These are phyloP conservation scores for Centella asiatica DNA, from an alignment of 129 eudicot genomes.

Conservation along the genomic window DNA sequence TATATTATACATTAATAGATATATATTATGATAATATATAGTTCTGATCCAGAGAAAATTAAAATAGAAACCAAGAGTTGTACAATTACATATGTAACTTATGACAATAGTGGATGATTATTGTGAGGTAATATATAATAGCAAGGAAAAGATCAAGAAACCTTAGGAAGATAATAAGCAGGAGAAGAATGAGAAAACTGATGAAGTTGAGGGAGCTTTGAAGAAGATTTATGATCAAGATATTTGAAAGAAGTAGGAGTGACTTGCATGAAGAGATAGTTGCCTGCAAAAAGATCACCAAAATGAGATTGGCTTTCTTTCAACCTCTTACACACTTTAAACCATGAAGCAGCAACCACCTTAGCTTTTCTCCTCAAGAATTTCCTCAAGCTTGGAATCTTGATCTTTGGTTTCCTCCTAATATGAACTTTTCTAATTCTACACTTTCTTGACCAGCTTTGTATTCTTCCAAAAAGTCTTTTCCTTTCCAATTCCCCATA, in stretches of 20 bases:
- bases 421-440: conserved; percentile 31
- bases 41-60: too few relatives aligned
- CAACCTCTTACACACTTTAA: conserved; percentile 50
- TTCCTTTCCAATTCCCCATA: background rate
- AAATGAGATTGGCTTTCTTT: conserved; percentile 70
- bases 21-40: too few relatives aligned
- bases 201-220: background rate
- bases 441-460: conserved; percentile 27
- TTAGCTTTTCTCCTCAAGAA: conserved; percentile 48
- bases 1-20: too few relatives aligned
- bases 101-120: too few relatives aligned
- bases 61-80: too few relatives aligned
- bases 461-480: conserved; percentile 20
- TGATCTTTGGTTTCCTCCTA: conserved; percentile 47
- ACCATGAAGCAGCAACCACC: conserved; percentile 26
- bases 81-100: too few relatives aligned
- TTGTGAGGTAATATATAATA: too few relatives aligned
- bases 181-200: background rate
- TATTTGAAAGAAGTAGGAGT: conserved; percentile 50
- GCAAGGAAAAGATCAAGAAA: background rate
- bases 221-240: background rate
- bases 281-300: conserved; percentile 87
- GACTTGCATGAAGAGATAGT: conserved; percentile 80
- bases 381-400: conserved; percentile 53
- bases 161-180: conserved; percentile 6